These are phyloP conservation scores for Albifimbria verrucaria DNA, from an alignment of 2,329 filamentous ascomycete genomes.

Conservation along the genomic window DNA sequence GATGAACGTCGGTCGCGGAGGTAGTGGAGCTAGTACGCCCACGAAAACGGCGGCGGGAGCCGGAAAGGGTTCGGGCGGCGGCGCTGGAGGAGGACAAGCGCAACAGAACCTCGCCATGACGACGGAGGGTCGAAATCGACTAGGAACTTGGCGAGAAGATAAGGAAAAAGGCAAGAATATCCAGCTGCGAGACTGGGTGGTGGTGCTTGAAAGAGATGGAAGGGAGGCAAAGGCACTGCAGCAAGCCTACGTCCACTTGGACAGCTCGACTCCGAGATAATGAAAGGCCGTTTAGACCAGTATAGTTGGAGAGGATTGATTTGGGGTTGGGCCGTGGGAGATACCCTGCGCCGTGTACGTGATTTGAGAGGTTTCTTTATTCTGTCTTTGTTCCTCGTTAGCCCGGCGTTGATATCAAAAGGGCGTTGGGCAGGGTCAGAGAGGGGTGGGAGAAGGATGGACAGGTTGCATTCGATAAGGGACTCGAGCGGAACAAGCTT, in stretches of 20 bases:
- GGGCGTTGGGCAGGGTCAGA: slow-evolving; percentile 5
- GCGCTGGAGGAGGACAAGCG: slow-evolving; percentile 26
- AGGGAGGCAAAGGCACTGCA: slow-evolving; percentile 62
- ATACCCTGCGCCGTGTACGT: slow-evolving; percentile 28
- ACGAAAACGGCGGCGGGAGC: slow-evolving; percentile 30
- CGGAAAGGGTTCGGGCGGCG: slow-evolving; percentile 27
- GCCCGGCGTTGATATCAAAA: slow-evolving; percentile 31
- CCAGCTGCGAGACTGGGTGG: slow-evolving; percentile 79
- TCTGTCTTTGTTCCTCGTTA: slow-evolving; percentile 13
- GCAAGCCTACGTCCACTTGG: slow-evolving; percentile 50
- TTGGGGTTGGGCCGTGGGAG: slow-evolving; percentile 5
- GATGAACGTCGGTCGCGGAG: slow-evolving; percentile 57
- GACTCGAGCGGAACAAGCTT: background rate
- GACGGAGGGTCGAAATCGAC: slow-evolving; percentile 56
- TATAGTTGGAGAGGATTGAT: slow-evolving; percentile 10
- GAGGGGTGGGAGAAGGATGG: slow-evolving; percentile 8
- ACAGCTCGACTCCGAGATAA: slow-evolving; percentile 44
- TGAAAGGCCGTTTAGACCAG: slow-evolving; percentile 2
- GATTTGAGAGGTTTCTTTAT: slow-evolving; percentile 23
- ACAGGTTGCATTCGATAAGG: background rate
- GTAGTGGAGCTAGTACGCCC: slow-evolving; percentile 53
- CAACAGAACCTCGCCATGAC: slow-evolving; percentile 42
- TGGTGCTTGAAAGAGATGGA: slow-evolving; percentile 76
- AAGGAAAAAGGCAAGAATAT: slow-evolving; percentile 73
- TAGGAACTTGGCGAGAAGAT: slow-evolving; percentile 78